phyloP scores from a whole-genome alignment of 768 basidiomycete genomes.

The Phaeotremella skinneri region DNA sequence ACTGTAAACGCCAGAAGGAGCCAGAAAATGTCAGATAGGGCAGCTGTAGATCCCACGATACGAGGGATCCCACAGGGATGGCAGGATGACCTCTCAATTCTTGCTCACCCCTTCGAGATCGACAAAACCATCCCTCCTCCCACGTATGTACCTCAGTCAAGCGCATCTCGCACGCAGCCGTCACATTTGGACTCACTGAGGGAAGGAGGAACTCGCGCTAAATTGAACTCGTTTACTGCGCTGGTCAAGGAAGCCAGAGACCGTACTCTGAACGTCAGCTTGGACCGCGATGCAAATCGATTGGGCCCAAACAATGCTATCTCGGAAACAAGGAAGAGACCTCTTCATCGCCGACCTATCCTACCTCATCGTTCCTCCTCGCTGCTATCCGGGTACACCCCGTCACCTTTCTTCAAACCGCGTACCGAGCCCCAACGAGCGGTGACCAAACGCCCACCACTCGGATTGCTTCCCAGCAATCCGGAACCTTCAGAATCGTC shows the following conservation, averaged over 20 bases:
- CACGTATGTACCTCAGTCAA: too few relatives aligned
- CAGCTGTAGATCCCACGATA: slow-evolving; percentile 21
- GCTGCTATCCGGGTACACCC: background rate
- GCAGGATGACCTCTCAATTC: slow-evolving; percentile 25
- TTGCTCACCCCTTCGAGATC: background rate
- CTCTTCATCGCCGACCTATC: background rate
- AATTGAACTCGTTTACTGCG: background rate
- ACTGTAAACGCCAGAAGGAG: too few relatives aligned
- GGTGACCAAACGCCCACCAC: too few relatives aligned
- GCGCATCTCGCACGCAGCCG: background rate
- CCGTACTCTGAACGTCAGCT: background rate
- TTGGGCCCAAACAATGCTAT: background rate
- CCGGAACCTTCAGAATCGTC: background rate
- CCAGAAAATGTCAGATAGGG: background rate
- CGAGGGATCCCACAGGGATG: slow-evolving; percentile 33
- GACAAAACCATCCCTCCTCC: background rate
- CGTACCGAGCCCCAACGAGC: background rate
- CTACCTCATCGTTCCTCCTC: background rate
- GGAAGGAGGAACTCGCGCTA: background rate
- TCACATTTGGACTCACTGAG: background rate
- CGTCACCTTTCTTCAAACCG: background rate
- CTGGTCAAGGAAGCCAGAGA: background rate
- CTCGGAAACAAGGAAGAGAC: background rate
- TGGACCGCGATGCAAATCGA: too few relatives aligned
- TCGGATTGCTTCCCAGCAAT: background rate